phyloP scores from a whole-genome alignment of 75 land plant genomes.

The Picea glauca region DNA sequence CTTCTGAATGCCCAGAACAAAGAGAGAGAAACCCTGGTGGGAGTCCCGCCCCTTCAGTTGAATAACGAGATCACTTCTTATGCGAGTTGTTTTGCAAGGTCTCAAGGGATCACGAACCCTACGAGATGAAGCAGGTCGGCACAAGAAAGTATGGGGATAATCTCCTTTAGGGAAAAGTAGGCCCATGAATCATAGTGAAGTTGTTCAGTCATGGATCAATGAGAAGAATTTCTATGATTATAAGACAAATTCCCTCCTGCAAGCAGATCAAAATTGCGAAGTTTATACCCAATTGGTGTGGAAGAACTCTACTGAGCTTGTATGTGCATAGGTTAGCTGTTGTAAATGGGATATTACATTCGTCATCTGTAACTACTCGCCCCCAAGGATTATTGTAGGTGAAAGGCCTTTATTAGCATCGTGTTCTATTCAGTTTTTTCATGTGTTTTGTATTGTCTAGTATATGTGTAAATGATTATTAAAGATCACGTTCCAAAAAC shows the following conservation, averaged over 20 bases:
- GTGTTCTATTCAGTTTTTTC: no score
- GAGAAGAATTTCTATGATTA: slow-evolving; percentile 35
- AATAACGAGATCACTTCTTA: slow-evolving; percentile 20
- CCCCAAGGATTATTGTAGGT: slow-evolving; percentile 44
- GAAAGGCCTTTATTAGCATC: slow-evolving; percentile 34
- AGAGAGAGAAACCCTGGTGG: slow-evolving; percentile 33
- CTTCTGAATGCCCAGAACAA: slow-evolving; percentile 40
- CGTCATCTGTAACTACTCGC: slow-evolving; percentile 41
- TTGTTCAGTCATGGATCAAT: slow-evolving; percentile 46
- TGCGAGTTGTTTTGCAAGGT: slow-evolving; percentile 22
- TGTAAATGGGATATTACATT: slow-evolving; percentile 15
- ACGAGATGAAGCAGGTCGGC: slow-evolving; percentile 28
- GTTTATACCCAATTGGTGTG: slow-evolving; percentile 55
- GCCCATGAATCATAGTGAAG: slow-evolving; percentile 19
- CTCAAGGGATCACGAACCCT: slow-evolving; percentile 22
- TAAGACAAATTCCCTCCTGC: slow-evolving; percentile 25
- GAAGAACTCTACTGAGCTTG: slow-evolving; percentile 38
- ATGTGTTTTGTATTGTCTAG: no score
- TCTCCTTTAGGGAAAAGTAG: slow-evolving; percentile 22
- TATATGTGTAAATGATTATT: slow-evolving; percentile 1
- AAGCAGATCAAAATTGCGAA: slow-evolving; percentile 27
- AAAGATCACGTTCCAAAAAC: slow-evolving; percentile 9
- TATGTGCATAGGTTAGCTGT: slow-evolving; percentile 41
- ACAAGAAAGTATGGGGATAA: slow-evolving; percentile 37
- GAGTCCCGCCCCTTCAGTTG: slow-evolving; percentile 37